These are phyloP conservation scores for Suhomyces faveliae DNA, from an alignment of 805 yeast species.

Conservation along the genomic window DNA sequence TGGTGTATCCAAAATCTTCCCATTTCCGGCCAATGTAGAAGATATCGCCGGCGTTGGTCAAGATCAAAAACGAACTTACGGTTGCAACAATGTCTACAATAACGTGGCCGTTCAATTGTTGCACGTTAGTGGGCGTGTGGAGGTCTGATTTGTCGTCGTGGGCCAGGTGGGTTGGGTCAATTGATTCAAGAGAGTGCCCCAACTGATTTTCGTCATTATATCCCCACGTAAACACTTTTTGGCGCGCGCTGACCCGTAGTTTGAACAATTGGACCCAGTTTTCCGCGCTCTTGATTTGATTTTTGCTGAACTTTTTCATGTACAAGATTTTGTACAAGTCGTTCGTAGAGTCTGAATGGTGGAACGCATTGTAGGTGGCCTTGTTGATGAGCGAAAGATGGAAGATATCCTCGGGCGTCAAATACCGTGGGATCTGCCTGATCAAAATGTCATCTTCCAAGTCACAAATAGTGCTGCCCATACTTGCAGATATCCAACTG, in stretches of 20 bases:
- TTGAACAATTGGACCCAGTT: conserved; percentile 53
- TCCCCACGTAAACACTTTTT: conserved; percentile 54
- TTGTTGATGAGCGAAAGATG: conserved; percentile 27
- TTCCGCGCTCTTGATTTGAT: conserved; percentile 27
- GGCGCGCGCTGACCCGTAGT: conserved; percentile 31
- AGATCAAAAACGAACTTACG: conserved; percentile 61
- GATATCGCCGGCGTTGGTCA: conserved; percentile 55
- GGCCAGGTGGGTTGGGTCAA: conserved; percentile 21
- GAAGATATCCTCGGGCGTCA: conserved; percentile 40
- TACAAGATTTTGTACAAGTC: conserved; percentile 39
- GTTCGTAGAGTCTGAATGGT: conserved; percentile 25
- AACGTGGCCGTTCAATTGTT: conserved; percentile 31
- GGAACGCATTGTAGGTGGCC: conserved; percentile 36
- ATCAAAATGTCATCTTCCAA: conserved; percentile 44
- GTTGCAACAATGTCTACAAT: conserved; percentile 56
- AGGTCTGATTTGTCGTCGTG: conserved; percentile 26
- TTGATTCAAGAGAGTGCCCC: conserved; percentile 37
- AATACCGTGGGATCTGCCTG: conserved; percentile 29
- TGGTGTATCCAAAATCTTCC: conserved; percentile 11
- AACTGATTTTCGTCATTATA: conserved; percentile 42
- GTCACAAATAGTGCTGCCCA: conserved; percentile 15
- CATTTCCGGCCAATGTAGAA: conserved; percentile 50
- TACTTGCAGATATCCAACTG: background rate
- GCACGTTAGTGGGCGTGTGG: conserved; percentile 37
- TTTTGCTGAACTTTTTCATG: conserved; percentile 41